Conservation (phyloP, 2,329 filamentous ascomycete genomes). For the Aureobasidium melanogenum region DNA sequence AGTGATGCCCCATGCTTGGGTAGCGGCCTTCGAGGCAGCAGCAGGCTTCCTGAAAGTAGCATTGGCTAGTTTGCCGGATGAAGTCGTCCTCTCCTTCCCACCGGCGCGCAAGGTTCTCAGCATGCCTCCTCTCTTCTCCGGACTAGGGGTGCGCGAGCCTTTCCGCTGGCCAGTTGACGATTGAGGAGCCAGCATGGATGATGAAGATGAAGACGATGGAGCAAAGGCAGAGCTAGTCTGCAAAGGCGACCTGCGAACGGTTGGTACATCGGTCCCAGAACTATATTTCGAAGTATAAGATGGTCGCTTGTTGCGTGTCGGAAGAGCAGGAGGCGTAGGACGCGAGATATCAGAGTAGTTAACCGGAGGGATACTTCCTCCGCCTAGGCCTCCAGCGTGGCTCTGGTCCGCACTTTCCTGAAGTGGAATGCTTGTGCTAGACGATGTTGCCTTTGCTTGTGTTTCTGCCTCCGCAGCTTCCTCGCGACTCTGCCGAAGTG, state of each 20-base stretch:
- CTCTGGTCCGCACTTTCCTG: background rate
- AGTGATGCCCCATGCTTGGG: conserved; percentile 48
- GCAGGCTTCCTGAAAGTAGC: conserved; percentile 37
- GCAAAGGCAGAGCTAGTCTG: conserved; percentile 13
- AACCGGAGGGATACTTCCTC: conserved; percentile 72
- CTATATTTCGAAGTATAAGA: conserved; percentile 36
- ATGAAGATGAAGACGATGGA: no score
- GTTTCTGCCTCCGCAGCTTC: conserved; percentile 17
- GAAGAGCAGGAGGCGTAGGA: conserved; percentile 37
- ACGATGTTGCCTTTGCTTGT: conserved; percentile 1
- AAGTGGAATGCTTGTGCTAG: conserved; percentile 7
- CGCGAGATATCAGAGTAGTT: conserved; percentile 75
- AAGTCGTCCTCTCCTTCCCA: conserved; percentile 47
- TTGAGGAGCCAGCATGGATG: conserved; percentile 26
- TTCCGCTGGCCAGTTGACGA: conserved; percentile 30
- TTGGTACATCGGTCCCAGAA: conserved; percentile 23
- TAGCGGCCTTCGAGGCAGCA: conserved; percentile 53
- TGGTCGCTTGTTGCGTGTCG: conserved; percentile 34
- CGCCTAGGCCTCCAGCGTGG: conserved; percentile 53
- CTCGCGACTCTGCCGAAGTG: conserved; percentile 57
- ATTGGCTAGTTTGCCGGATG: conserved; percentile 38
- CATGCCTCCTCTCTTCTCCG: conserved; percentile 53
- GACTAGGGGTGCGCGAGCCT: conserved; percentile 50
- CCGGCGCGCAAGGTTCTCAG: conserved; percentile 44
- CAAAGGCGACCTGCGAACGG: conserved; percentile 1